A percentile compares a stretch with the other conserved stretches of the same genome.
These are phyloP conservation scores for Plasmodium inui DNA, from an alignment of 169 alveolate genomes.

Conservation along the genomic window DNA sequence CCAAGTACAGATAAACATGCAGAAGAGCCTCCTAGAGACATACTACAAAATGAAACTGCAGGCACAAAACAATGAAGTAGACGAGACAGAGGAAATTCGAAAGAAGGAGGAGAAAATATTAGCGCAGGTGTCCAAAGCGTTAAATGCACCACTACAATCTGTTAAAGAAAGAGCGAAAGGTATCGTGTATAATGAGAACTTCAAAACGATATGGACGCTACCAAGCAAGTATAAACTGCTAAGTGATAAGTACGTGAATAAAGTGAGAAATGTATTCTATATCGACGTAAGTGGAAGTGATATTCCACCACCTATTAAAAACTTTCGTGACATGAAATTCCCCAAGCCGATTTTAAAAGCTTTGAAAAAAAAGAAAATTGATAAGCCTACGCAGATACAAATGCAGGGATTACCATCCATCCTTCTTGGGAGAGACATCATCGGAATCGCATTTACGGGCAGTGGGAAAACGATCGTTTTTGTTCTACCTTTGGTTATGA, in stretches of 20 bases:
- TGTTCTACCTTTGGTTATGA: slow-evolving; percentile 92
- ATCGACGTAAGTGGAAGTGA: slow-evolving; percentile 91
- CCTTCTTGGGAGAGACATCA: slow-evolving; percentile 91
- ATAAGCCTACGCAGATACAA: slow-evolving; percentile 94
- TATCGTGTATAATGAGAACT: slow-evolving; percentile 62
- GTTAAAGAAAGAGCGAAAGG: slow-evolving; percentile 84
- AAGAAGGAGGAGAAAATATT: slow-evolving; percentile 65
- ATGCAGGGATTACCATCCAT: slow-evolving; percentile 94
- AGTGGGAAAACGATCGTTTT: slow-evolving; percentile 95
- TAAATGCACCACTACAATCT: slow-evolving; percentile 77
- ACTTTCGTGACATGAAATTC: slow-evolving; percentile 92
- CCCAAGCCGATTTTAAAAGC: slow-evolving; percentile 91
- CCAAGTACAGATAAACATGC: slow-evolving; percentile 17
- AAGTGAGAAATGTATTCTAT: slow-evolving; percentile 81
- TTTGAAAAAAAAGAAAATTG: slow-evolving; percentile 89
- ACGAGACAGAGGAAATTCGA: slow-evolving; percentile 65
- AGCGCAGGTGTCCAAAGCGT: slow-evolving; percentile 75
- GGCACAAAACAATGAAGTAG: slow-evolving; percentile 47
- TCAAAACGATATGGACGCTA: slow-evolving; percentile 80
- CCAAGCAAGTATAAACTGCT: slow-evolving; percentile 80
- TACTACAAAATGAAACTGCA: slow-evolving; percentile 41
- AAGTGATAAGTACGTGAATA: slow-evolving; percentile 74
- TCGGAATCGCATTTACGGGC: slow-evolving; percentile 95
- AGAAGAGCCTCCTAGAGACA: slow-evolving; percentile 66
- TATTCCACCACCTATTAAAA: slow-evolving; percentile 94